Conservation (phyloP, 2,329 filamentous ascomycete species). For the Akanthomyces lecanii region DNA sequence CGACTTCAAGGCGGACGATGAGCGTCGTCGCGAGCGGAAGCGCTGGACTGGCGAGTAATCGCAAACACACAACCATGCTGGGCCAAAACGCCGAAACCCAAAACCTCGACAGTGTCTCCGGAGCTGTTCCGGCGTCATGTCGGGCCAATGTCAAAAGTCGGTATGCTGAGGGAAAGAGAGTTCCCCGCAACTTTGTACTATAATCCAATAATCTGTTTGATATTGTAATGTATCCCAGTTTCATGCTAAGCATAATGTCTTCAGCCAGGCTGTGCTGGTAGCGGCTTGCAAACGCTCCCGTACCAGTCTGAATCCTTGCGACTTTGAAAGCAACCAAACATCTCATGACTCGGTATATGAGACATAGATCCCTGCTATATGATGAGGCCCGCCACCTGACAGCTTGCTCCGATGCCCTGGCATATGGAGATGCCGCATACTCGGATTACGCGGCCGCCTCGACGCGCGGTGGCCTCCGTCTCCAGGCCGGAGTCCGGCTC, state of each 20-base stretch:
- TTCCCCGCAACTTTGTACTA: not conserved
- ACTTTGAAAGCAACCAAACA: too few species aligned
- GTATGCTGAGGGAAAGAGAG: not conserved
- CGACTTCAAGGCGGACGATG: constrained; percentile 46
- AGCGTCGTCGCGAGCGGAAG: constrained; percentile 45
- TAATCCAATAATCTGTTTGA: not conserved
- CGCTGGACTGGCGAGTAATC: constrained; percentile 40
- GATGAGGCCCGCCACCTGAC: too few species aligned
- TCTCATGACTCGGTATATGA: too few species aligned
- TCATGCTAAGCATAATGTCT: not conserved
- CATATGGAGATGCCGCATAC: too few species aligned
- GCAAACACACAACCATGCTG: too few species aligned
- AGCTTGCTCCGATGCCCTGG: too few species aligned
- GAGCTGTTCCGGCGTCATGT: not conserved
- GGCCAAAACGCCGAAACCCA: too few species aligned
- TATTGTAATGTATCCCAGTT: not conserved
- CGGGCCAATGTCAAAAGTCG: not conserved
- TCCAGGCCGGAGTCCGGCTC: too few species aligned
- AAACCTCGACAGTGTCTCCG: too few species aligned
- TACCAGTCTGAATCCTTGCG: not conserved
- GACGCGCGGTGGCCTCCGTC: too few species aligned
- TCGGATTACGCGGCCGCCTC: too few species aligned
- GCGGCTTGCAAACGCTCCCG: not conserved
- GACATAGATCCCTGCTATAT: too few species aligned
- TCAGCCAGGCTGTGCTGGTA: not conserved